Evolutionary conservation across 768 basidiomycete genomes (phyloP).

Genomic region (Glaciozyma martinii): DNA sequence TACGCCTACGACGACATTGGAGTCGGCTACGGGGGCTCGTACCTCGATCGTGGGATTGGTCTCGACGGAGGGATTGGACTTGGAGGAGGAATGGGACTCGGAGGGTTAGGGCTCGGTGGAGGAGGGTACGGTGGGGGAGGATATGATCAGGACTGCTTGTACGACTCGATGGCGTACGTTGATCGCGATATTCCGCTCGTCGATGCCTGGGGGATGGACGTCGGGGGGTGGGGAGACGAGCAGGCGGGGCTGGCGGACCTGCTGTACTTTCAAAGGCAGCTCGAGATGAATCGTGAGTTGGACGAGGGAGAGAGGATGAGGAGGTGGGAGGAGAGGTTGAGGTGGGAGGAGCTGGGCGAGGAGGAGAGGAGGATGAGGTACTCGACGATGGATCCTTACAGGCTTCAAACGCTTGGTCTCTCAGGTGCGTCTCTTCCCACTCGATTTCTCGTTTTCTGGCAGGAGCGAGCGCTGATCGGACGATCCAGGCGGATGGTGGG

Average conservation of each 20-base stretch:
- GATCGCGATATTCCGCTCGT: neutral
- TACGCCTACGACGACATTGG: neutral
- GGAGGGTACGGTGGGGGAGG: neutral
- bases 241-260: constrained; percentile 22
- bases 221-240: neutral
- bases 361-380: neutral
- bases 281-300: constrained; percentile 17
- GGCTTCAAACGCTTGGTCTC: constrained; percentile 12
- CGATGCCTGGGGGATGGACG: neutral
- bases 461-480: neutral
- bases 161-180: neutral
- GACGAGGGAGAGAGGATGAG: constrained; percentile 6
- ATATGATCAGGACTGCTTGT: neutral
- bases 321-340: constrained; percentile 19
- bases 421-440: neutral
- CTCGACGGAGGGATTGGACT: neutral
- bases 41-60: neutral
- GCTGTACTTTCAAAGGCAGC: constrained; percentile 17
- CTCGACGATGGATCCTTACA: neutral
- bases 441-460: too few relatives aligned
- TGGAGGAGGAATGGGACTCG: too few relatives aligned
- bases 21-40: neutral
- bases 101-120: neutral
- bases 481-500: constrained; percentile 17
- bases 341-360: constrained; percentile 20